Base-by-base conservation (phyloP, 2,329 filamentous ascomycete genomes). In the Ceratocystis eucalypticola region DNA sequence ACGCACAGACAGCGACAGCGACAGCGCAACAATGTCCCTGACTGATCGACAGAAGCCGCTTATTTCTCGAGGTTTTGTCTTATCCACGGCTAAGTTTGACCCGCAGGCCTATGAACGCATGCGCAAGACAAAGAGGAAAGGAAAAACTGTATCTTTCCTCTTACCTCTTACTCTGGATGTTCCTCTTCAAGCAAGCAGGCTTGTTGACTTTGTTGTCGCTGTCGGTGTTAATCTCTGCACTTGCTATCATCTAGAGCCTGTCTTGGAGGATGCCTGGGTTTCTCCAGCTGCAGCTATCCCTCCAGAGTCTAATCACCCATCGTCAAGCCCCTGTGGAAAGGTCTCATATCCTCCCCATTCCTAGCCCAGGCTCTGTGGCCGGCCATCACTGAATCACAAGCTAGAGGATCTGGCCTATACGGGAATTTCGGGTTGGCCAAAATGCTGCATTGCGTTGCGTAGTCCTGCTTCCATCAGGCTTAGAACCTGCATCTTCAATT, bases 1-100 rank as follows among this genome's bases (percentile, higher is more conserved):
- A 22, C 55, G 55, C 55, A 59, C 55, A 59, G 55, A 59, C 55
- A 37, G 33, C 55, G 55, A 53, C 48, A 28, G 48, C n/a, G n/a
- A 50, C 46, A 25, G 17, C 22, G 8, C 28, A 7, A 37, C 28
- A 30, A 33, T 37, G 30, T 33, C 33, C 55, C n/a, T 59, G 28
- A 8, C 28, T 37, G 55, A 59, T 59, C 55, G 55, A 30, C 55
- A 59, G 33, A 59, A 28, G n/a, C 28, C 55, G 28, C 25, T 59
- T 59, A 37, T 59, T 59, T 8, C 22, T 28, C 55, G 55, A 59
- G 55, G 15, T 59, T 20, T 28, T 37, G 28, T 41, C 37, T 41
- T 15, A 37, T 30, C n/a, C 17, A 59, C 15, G 55, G 55, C 28
- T 12, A 37, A 37, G 28, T 59, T 59, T 59, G 7, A 59, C 55